Conservation (phyloP, 2,329 filamentous ascomycete species). For the Nemania serpens region DNA sequence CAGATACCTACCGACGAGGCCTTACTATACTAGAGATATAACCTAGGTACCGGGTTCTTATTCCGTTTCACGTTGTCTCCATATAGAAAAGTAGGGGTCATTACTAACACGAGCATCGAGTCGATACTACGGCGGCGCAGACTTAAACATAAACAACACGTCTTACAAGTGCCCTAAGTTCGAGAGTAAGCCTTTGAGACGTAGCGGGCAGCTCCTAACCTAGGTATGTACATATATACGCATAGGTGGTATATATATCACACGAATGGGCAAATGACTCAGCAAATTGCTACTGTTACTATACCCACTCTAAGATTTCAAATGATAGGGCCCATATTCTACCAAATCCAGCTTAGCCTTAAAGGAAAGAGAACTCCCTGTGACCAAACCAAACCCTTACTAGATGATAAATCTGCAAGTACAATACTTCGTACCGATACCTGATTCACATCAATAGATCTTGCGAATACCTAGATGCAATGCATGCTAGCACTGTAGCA, state of each 20-base stretch:
- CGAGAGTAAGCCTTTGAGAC: not conserved
- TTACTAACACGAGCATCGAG: not conserved
- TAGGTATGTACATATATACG: no score
- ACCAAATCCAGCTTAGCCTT: not conserved
- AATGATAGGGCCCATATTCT: no score
- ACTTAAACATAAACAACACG: not conserved
- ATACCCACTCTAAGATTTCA: not conserved
- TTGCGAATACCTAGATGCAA: no score
- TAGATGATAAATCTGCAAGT: no score
- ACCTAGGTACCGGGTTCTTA: not conserved
- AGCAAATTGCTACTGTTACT: not conserved
- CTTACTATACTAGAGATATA: conserved; percentile 12
- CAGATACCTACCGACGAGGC: conserved; percentile 2
- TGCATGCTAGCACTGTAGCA: no score
- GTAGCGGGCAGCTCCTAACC: not conserved
- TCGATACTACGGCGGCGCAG: not conserved
- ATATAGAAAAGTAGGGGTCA: conserved; percentile 16
- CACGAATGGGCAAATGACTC: not conserved
- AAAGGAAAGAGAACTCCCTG: not conserved
- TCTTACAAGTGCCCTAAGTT: not conserved
- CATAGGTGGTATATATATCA: not conserved
- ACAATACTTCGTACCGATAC: no score
- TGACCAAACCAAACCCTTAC: no score
- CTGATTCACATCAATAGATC: no score
- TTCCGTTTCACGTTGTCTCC: conserved; percentile 11